A percentile compares a stretch with the other conserved stretches of the same genome.
Conservation (phyloP, 164 flowering plant genomes). For the Amborella trichopoda region DNA sequence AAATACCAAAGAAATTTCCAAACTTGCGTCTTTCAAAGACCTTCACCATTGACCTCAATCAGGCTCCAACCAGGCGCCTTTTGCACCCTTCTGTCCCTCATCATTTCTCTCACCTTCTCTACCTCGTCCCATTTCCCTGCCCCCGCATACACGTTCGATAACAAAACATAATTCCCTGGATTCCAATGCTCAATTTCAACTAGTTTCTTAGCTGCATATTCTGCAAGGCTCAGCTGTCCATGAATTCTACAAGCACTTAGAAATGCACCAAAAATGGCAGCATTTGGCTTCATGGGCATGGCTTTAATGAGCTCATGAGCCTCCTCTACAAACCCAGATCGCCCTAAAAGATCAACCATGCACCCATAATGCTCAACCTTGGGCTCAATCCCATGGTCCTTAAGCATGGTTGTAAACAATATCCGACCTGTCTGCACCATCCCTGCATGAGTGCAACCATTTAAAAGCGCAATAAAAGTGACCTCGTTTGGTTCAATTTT, state of each 20-base stretch:
- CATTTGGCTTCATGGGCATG: constrained; percentile 48
- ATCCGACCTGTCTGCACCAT: constrained; percentile 50
- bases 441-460: constrained; percentile 68
- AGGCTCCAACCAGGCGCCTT: no score
- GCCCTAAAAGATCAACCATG: constrained; percentile 77
- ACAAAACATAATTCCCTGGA: constrained; percentile 43
- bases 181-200: constrained; percentile 14
- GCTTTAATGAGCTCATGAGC: constrained; percentile 47
- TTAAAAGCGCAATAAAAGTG: constrained; percentile 52
- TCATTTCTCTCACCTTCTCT: no score
- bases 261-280: constrained; percentile 20
- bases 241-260: constrained; percentile 24
- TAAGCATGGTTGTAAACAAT: constrained; percentile 46
- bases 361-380: constrained; percentile 77
- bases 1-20: no score
- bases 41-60: no score
- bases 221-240: constrained; percentile 19
- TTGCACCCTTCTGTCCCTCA: no score
- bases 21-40: no score
- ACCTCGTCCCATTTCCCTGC: constrained; percentile 46
- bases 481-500: constrained; percentile 42
- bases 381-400: constrained; percentile 29
- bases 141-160: constrained; percentile 57
- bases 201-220: constrained; percentile 20
- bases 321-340: constrained; percentile 45